Evolutionary conservation across 495 filamentous ascomycete species (phyloP), one percentile per base, ranked within the genome.

Genomic region (Aspergillus cavernicola): DNA sequence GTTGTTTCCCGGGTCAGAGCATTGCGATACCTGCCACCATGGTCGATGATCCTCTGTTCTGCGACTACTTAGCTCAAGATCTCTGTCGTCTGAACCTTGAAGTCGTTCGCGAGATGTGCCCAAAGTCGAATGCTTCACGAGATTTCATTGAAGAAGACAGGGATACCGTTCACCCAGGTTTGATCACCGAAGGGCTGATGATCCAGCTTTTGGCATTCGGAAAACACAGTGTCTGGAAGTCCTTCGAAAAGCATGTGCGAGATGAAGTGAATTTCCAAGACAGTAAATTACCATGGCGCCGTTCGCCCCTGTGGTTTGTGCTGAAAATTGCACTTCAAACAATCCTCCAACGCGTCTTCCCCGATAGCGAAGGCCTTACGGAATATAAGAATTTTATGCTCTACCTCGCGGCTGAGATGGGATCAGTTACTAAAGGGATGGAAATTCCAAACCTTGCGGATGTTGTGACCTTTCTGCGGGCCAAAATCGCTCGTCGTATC

Each of bases 111-210:
- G 39, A 58, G 36, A 62, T 58, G 55, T 35, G 40, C 22, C 26
- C 49, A 2, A 69, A 67, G 36, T 56, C 67, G 0, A 59, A 40
- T 11, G 84, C 84, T 52, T 71, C 67, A 0, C 46, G 58, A 0
- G 19, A 47, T 2, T 10, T 60, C 0, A 63, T 73, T 11, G 54
- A 62, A 1, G 82, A 86, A 53, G 57, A 66, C 13, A 64, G 80
- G 15, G 80, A 87, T 41, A 83, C 82, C 0, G 56, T 57, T 0
- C 57, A 80, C 41, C 84, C 84, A 1, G 66, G 65, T n/a, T 66
- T 86, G 16, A 65, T 85, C n/a, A 83, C 80, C 0, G 75, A 81
- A 26, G 62, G 83, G 42, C 56, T 87, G 7, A 70, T 70, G 11
- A 67, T 68, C 13, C 56, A 63, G 16, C 53, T 59, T 28, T 38